Base-by-base conservation (phyloP, 2,329 filamentous ascomycete genomes). In the Aspergillus flavus region DNA sequence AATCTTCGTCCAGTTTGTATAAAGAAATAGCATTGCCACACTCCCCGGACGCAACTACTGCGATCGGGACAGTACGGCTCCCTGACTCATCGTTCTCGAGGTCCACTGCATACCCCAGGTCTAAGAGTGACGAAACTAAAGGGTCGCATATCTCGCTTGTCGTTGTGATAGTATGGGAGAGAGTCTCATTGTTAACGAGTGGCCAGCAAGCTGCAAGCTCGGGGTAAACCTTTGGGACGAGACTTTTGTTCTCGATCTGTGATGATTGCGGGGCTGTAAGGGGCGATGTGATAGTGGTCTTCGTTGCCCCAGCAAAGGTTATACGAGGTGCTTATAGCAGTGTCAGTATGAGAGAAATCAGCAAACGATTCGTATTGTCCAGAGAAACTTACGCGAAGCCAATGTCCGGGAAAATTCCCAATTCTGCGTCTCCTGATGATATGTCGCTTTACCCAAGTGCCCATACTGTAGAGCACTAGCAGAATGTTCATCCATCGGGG, bases 401-500 rank as follows among this genome's bases (percentile, higher is more conserved):
- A 77, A 70, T 1, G 72, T 73, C 55, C 83, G 79, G 57, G 75
- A 70, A 68, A 85, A 85, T n/a, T 68, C 68, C 86, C 86, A 88
- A 60, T 74, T 65, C 50, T 78, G 76, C 7, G 76, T 77, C 6
- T 85, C 80, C 1, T 78, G 63, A 60, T 82, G 73, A 72, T 87
- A 88, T n/a, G 73, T 69, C 53, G 82, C 78, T 66, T 77, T 78
- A 68, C 86, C 86, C 61, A 86, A 77, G 70, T 87, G 84, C 77
- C 86, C 86, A 76, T 86, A 87, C 64, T 83, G 83, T 58, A 87
- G 82, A 79, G 82, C 79, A 75, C 76, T 75, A 55, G 76, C 72
- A 50, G 75, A 71, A 66, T 75, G 73, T 68, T 87, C 83, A 87
- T 83, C 84, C 86, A 88, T 88, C 79, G 71, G 85, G 83, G 76